Base-by-base conservation (phyloP, 1,139 yeast genomes). In the Casaregolazyma suthepensis region DNA sequence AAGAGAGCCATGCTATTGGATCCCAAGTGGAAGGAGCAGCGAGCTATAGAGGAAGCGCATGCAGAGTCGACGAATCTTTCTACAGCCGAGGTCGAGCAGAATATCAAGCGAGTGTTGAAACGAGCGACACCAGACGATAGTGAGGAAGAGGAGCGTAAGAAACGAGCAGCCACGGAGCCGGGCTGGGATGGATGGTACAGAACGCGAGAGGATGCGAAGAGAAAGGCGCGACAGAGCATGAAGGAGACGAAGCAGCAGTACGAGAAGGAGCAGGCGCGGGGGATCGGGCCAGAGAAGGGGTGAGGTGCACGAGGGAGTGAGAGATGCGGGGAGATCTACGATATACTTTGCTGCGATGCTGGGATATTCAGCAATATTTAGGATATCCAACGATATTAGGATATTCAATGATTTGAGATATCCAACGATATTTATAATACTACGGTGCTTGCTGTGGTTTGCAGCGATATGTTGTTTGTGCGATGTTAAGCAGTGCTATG, bases 11-110 rank as follows among this genome's bases (percentile, higher is more conserved):
- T 87, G 54, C 73, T 88, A 48, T 72, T 93, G 52, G 96, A 91
- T 68, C 96, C 96, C 1, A 75, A 80, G 58, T 88, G 87, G 71
- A 78, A 82, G 60, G 81, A 81, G 58, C 91, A 88, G 66, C 84
- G 82, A 63, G 81, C 79, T 31, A 78, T 79, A 56, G 76, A 75
- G 15, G 82, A 85, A 59, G 74, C 78, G 35, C 87, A 89, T 62
- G 78, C 78, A 62, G 72, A 79, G 43, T 73, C 80, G 31, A 76
- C 89, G 5, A 87, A 87, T 62, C 69, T 89, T 55, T 78, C 83
- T 3, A 78, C 83, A 1, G 82, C 80, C 51, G 87, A 87, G 59
- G 94, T 86, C 1, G 85, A 83, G 57, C 83, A 78, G 51, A 91
- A 91, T 63, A 80, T 90, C 52, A 85, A 86, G 64, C 71, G 83